These are phyloP conservation scores for Daldinia caldariorum DNA, from an alignment of 495 filamentous ascomycete species.

Conservation along the genomic window DNA sequence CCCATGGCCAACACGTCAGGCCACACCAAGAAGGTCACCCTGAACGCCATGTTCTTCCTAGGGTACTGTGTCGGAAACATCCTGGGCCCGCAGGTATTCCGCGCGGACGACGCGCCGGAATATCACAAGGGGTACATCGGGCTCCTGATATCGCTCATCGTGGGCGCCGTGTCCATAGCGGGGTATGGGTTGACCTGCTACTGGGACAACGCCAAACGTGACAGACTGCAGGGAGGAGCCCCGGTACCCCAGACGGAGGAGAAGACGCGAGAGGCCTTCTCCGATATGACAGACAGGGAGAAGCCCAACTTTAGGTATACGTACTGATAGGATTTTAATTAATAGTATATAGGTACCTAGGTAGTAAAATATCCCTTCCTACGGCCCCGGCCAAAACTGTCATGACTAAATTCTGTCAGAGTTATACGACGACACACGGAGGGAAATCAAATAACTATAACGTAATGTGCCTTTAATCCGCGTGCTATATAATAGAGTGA, in stretches of 20 bases:
- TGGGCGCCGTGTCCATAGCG: slow-evolving; percentile 7
- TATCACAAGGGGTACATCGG: slow-evolving; percentile 51
- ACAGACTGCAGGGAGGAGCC: slow-evolving; percentile 61
- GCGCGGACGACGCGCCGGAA: slow-evolving; percentile 18
- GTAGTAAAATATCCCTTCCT: neutral
- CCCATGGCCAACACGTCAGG: slow-evolving; percentile 55
- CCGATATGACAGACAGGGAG: slow-evolving; percentile 69
- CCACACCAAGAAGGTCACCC: slow-evolving; percentile 71
- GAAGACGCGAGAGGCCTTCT: slow-evolving; percentile 48
- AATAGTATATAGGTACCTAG: too few species aligned
- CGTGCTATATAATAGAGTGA: slow-evolving; percentile 2
- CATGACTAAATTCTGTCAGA: neutral
- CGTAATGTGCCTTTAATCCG: neutral
- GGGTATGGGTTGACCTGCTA: slow-evolving; percentile 15
- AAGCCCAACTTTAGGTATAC: slow-evolving; percentile 63
- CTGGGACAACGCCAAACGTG: slow-evolving; percentile 13
- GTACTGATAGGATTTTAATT: slow-evolving; percentile 4
- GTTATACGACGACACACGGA: neutral
- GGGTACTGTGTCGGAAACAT: slow-evolving; percentile 49
- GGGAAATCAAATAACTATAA: neutral
- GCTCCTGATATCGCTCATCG: slow-evolving; percentile 50
- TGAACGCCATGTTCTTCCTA: slow-evolving; percentile 66
- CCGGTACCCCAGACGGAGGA: slow-evolving; percentile 56
- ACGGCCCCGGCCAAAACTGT: neutral
- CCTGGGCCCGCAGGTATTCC: neutral